These are phyloP conservation scores for Leccinellum luteum DNA, from an alignment of 768 basidiomycete species.

Conservation along the genomic window DNA sequence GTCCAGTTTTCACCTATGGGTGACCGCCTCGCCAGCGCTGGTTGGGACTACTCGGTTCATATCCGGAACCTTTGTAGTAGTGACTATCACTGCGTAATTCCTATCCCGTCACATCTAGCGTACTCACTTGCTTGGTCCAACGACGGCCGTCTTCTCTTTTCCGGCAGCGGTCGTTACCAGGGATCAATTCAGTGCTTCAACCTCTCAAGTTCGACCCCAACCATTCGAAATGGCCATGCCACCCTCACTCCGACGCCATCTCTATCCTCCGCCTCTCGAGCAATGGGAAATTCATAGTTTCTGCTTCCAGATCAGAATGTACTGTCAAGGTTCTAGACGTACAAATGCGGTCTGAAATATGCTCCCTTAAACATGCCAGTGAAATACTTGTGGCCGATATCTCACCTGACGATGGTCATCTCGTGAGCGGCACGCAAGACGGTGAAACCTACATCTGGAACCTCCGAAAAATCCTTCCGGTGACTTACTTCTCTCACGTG, in stretches of 20 bases:
- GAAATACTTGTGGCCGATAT: conserved; percentile 14
- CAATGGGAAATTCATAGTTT: conserved; percentile 20
- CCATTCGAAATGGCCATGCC: conserved; percentile 4
- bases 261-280: conserved; percentile 17
- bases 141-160: conserved; percentile 16
- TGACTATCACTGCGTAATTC: not conserved
- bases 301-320: conserved; percentile 16
- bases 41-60: conserved; percentile 4
- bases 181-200: conserved; percentile 17
- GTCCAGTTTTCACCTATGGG: conserved; percentile 24
- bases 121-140: conserved; percentile 20
- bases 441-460: conserved; percentile 15
- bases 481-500: conserved; percentile 12
- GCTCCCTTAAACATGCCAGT: conserved; percentile 3
- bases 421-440: conserved; percentile 8
- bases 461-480: conserved; percentile 7
- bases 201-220: not conserved
- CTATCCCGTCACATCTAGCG: conserved; percentile 3
- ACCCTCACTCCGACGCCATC: conserved; percentile 14
- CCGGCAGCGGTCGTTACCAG: conserved; percentile 5
- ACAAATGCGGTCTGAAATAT: conserved; percentile 2
- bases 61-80: conserved; percentile 5
- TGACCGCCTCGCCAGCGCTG: conserved; percentile 15
- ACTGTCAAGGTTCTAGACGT: conserved; percentile 19
- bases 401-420: conserved; percentile 13